phyloP scores from a whole-genome alignment of 1,284 basidiomycete genomes.

The Sutorius eximius region DNA sequence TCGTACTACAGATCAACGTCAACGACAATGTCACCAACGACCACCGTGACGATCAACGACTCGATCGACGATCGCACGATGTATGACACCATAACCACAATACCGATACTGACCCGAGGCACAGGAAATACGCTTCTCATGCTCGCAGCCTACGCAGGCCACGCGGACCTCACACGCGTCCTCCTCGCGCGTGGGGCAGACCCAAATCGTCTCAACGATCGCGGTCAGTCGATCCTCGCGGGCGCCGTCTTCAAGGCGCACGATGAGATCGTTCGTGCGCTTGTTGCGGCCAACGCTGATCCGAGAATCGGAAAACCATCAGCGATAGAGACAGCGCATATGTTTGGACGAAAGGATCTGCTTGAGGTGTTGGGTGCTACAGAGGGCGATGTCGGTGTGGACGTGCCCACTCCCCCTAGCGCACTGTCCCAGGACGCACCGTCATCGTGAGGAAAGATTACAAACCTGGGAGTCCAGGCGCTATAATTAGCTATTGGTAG shows the following conservation, averaged over 20 bases:
- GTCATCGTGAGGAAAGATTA: background rate
- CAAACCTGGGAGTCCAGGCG: background rate
- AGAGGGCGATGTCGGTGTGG: conserved; percentile 48
- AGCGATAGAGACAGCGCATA: conserved; percentile 69
- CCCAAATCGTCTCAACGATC: conserved; percentile 72
- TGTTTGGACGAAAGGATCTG: conserved; percentile 60
- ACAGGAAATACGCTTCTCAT: conserved; percentile 78
- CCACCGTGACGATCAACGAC: too few species aligned
- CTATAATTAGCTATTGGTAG: background rate
- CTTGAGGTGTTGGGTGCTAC: conserved; percentile 56
- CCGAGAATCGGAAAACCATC: conserved; percentile 68
- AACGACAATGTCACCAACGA: background rate
- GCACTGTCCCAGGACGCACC: background rate
- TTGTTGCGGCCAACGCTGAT: conserved; percentile 68
- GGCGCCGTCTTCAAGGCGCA: conserved; percentile 80
- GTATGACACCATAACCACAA: too few species aligned
- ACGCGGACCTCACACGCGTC: conserved; percentile 52
- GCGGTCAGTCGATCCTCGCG: conserved; percentile 77
- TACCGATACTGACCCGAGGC: too few species aligned
- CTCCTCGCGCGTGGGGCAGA: conserved; percentile 63
- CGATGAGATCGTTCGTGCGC: conserved; percentile 59
- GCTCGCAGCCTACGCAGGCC: conserved; percentile 81
- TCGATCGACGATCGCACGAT: too few species aligned
- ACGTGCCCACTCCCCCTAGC: conserved; percentile 30
- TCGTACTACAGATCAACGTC: background rate